These are phyloP conservation scores for Zalaria sp. DNA, from an alignment of 2,329 filamentous ascomycete genomes.

Conservation along the genomic window DNA sequence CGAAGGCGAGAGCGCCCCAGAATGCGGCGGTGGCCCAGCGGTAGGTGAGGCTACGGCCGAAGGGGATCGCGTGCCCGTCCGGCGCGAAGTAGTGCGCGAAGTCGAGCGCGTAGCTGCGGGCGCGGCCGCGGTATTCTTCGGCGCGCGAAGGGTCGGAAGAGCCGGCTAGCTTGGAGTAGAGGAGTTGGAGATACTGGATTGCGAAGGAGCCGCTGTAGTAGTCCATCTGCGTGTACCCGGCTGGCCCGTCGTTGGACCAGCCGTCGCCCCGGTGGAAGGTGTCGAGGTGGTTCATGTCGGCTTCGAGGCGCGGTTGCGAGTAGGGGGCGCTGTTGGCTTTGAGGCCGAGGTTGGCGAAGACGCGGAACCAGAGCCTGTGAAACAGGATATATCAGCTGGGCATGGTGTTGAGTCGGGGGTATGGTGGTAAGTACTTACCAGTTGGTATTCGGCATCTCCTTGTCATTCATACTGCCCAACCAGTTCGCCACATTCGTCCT, in stretches of 20 bases:
- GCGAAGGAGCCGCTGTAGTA: conserved; percentile 76
- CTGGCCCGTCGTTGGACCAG: conserved; percentile 67
- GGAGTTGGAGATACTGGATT: conserved; percentile 64
- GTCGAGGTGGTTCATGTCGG: conserved; percentile 64
- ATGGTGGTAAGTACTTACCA: no score
- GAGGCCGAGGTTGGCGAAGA: conserved; percentile 68
- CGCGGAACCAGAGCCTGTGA: conserved; percentile 68
- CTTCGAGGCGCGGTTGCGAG: conserved; percentile 54
- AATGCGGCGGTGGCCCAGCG: conserved; percentile 79
- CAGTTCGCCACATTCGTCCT: conserved; percentile 54
- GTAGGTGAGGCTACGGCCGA: conserved; percentile 65
- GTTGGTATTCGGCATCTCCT: conserved; percentile 56
- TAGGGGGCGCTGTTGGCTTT: conserved; percentile 61
- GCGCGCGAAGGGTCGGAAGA: conserved; percentile 50
- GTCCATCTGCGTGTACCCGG: conserved; percentile 70
- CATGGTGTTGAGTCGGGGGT: no score
- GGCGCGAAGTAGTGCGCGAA: conserved; percentile 65
- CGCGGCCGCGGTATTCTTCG: conserved; percentile 55
- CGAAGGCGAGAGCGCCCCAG: conserved; percentile 66
- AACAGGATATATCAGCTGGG: no score
- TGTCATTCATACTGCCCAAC: conserved; percentile 67
- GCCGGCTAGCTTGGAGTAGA: conserved; percentile 59
- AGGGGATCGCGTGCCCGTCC: conserved; percentile 58
- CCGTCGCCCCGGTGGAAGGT: conserved; percentile 71
- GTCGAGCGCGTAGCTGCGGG: conserved; percentile 52